Percentiles rank a stretch among this genome's conserved stretches.
phyloP scores from a whole-genome alignment of 2,329 filamentous ascomycete species.

The Ophidiomyces ophidiicola region DNA sequence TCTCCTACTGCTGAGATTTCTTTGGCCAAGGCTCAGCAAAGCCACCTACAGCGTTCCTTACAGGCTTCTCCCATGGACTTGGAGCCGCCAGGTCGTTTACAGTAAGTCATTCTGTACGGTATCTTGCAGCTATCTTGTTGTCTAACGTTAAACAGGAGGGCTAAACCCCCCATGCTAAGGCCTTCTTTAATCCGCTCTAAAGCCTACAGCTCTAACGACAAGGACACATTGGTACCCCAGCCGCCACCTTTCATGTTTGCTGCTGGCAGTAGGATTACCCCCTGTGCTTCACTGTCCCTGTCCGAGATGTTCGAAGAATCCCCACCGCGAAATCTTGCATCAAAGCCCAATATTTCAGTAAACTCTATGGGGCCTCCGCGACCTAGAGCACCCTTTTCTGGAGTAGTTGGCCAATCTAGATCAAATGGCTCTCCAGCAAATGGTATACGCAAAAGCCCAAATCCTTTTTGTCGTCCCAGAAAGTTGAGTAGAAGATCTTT shows the following conservation, averaged over 20 bases:
- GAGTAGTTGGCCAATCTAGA: slow-evolving; percentile 41
- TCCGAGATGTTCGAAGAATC: slow-evolving; percentile 73
- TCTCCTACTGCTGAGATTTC: slow-evolving; percentile 57
- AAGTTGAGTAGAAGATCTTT: slow-evolving; percentile 85
- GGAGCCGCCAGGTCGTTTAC: slow-evolving; percentile 20
- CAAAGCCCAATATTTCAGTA: slow-evolving; percentile 48
- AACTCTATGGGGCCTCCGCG: slow-evolving; percentile 48
- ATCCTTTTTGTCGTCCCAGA: slow-evolving; percentile 60
- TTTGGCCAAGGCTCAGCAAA: slow-evolving; percentile 31
- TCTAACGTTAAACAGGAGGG: slow-evolving; percentile 39
- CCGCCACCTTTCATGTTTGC: slow-evolving; percentile 67
- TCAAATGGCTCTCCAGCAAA: slow-evolving; percentile 65
- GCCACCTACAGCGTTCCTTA: slow-evolving; percentile 31
- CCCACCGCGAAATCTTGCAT: slow-evolving; percentile 50
- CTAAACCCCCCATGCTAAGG: slow-evolving; percentile 56
- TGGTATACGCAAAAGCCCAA: slow-evolving; percentile 56
- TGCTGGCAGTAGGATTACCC: slow-evolving; percentile 39
- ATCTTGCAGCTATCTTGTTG: not conserved
- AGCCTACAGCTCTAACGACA: slow-evolving; percentile 55
- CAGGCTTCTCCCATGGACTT: slow-evolving; percentile 30
- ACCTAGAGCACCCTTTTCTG: slow-evolving; percentile 53
- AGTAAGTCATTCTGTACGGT: slow-evolving; percentile 24
- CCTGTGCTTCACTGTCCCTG: slow-evolving; percentile 53
- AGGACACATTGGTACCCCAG: slow-evolving; percentile 51
- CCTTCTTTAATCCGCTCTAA: slow-evolving; percentile 66